Percentiles rank a stretch among this genome's conserved stretches.
These are phyloP conservation scores for Jacaranda mimosifolia DNA, from an alignment of 257 asterid species.

Conservation along the genomic window DNA sequence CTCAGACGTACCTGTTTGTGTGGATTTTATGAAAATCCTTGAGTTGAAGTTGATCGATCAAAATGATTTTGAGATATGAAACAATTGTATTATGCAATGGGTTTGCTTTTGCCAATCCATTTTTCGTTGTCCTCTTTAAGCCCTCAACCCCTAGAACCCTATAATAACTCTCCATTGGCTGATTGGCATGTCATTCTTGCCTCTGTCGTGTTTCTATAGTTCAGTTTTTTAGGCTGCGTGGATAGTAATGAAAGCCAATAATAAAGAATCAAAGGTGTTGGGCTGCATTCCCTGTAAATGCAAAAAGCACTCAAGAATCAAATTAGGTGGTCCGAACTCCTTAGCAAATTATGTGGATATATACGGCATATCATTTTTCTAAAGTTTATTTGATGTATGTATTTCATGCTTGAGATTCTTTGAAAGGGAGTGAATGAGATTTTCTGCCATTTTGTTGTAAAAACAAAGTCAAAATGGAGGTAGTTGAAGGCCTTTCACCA, in stretches of 20 bases:
- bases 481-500: not conserved
- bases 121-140: not conserved
- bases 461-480: not conserved
- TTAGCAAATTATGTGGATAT: no score
- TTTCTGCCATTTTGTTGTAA: not conserved
- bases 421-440: no score
- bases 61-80: not conserved
- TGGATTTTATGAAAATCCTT: not conserved
- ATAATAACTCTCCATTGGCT: not conserved
- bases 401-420: no score
- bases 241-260: not conserved
- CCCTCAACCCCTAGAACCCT: conserved; percentile 29
- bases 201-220: not conserved
- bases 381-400: no score
- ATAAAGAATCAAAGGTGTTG: not conserved
- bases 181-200: no score
- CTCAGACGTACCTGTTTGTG: not conserved
- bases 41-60: not conserved
- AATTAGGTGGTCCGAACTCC: no score
- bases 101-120: not conserved
- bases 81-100: not conserved
- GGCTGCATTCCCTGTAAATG: no score
- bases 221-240: not conserved
- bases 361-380: no score
- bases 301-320: no score